Evolutionary conservation across 305 asterid species (phyloP).

Genomic region (Solanum hybrid): DNA sequence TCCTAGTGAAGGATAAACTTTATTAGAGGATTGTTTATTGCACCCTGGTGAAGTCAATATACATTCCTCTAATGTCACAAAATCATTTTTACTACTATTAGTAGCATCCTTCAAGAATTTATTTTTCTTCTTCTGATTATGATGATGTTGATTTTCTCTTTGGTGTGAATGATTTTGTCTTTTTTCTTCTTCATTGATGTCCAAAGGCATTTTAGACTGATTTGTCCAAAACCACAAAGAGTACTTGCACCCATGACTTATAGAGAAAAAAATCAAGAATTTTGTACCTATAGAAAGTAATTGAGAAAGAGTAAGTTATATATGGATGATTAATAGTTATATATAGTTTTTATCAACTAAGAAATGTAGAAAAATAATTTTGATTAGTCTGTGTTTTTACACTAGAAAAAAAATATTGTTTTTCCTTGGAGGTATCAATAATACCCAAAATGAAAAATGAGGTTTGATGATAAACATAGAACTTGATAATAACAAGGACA

Average conservation of each 20-base stretch:
- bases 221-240: constrained; percentile 13
- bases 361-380: not conserved
- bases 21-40: constrained; percentile 14
- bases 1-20: constrained; percentile 27
- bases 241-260: constrained; percentile 14
- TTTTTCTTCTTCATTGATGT: constrained; percentile 5
- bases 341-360: not conserved
- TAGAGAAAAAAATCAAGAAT: not conserved
- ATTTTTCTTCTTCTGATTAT: not conserved
- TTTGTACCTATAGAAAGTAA: not conserved
- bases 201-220: constrained; percentile 18
- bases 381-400: not conserved
- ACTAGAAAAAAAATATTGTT: not conserved
- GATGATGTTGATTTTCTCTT: not conserved
- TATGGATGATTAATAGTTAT: not conserved
- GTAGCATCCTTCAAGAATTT: not conserved
- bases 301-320: not conserved
- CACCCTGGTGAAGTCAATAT: constrained; percentile 27
- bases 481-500: not conserved
- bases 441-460: not conserved
- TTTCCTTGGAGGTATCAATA: not conserved
- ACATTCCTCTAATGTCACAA: constrained; percentile 35
- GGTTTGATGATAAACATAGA: not conserved
- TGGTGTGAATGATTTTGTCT: constrained; percentile 8
- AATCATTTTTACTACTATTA: not conserved